A percentile compares a stretch with the other conserved stretches of the same genome.
Conservation (phyloP, 305 asterid species). For the Striga hermonthica region DNA sequence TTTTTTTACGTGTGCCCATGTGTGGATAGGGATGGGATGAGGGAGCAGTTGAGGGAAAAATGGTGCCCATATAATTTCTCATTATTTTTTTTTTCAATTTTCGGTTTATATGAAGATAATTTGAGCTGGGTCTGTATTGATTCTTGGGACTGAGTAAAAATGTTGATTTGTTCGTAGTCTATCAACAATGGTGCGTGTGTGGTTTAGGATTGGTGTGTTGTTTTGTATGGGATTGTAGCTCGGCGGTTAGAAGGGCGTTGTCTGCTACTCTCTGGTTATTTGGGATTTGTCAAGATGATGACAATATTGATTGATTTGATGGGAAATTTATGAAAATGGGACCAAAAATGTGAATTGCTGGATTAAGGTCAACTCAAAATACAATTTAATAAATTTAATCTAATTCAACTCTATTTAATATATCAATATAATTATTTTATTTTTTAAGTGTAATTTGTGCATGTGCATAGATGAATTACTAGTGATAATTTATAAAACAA, state of each 20-base stretch:
- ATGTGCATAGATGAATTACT: too few relatives aligned
- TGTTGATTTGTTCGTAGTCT: slow-evolving; percentile 31
- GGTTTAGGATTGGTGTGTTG: slow-evolving; percentile 6
- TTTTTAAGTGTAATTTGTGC: too few relatives aligned
- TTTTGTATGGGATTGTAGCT: background rate
- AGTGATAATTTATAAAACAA: too few relatives aligned
- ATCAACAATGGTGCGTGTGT: background rate
- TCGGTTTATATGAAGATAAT: slow-evolving; percentile 8
- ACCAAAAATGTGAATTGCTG: too few relatives aligned
- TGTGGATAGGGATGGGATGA: slow-evolving; percentile 49
- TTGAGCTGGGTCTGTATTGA: slow-evolving; percentile 3
- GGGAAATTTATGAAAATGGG: too few relatives aligned
- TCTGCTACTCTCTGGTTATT: slow-evolving; percentile 14
- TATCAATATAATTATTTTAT: too few relatives aligned
- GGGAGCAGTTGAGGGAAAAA: slow-evolving; percentile 44
- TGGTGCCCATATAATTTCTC: slow-evolving; percentile 4
- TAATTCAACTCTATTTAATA: too few relatives aligned
- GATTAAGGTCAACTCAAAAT: too few relatives aligned
- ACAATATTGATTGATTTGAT: too few relatives aligned
- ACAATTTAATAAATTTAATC: too few relatives aligned
- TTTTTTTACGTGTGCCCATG: slow-evolving; percentile 9
- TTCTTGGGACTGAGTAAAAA: background rate
- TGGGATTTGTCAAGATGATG: too few relatives aligned
- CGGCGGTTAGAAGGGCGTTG: slow-evolving; percentile 20
- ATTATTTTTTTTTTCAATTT: slow-evolving; percentile 23